Percentiles rank a stretch among this genome's conserved stretches.
phyloP scores from a whole-genome alignment of 192 early-diverging fungal species.

The Backusella australiensis region DNA sequence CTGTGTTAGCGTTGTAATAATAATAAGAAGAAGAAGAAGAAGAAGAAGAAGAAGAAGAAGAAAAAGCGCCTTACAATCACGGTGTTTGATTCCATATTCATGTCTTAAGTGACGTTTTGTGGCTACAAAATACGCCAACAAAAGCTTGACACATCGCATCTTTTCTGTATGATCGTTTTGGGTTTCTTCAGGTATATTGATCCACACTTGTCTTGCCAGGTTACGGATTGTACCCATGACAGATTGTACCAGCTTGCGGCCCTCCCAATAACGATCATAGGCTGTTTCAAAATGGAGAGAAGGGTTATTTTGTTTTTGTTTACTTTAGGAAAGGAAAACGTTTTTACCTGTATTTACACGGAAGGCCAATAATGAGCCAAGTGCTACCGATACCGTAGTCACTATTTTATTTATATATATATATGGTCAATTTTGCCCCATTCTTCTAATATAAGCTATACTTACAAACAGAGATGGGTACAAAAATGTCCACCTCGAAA shows the following conservation, averaged over 20 bases:
- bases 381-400: constrained; percentile 49
- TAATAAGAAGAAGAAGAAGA: not conserved
- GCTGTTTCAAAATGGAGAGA: not conserved
- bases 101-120: constrained; percentile 62
- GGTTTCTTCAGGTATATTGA: constrained; percentile 50
- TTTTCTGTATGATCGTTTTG: constrained; percentile 52
- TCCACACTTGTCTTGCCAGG: constrained; percentile 68
- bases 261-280: constrained; percentile 75
- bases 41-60: not conserved
- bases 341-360: constrained; percentile 66
- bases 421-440: not conserved
- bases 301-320: not conserved
- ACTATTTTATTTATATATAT: constrained; percentile 22
- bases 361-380: constrained; percentile 76
- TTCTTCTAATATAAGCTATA: not conserved
- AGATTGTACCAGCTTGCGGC: constrained; percentile 62
- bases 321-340: too few relatives aligned
- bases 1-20: too few relatives aligned
- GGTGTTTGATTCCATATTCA: constrained; percentile 57
- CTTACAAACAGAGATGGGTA: constrained; percentile 26
- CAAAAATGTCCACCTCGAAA: constrained; percentile 8
- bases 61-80: constrained; percentile 37
- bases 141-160: constrained; percentile 44
- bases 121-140: constrained; percentile 54
- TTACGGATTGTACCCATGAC: constrained; percentile 66